phyloP scores from a whole-genome alignment of 768 basidiomycete species.

The Sporobolomyces phaffii region DNA sequence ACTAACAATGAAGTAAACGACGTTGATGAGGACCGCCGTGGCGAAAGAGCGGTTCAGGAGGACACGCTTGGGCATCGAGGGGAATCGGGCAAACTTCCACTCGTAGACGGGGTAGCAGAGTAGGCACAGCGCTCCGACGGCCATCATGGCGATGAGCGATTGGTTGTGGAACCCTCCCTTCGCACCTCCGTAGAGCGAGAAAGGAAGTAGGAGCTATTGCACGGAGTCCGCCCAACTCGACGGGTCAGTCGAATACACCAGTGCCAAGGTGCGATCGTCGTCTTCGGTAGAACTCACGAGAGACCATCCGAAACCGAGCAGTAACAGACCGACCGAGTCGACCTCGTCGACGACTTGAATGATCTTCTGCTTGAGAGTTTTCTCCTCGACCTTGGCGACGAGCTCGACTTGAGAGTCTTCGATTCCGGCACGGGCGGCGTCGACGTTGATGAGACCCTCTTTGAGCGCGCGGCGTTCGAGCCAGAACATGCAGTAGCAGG shows the following conservation, averaged over 20 bases:
- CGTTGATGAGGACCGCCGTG: conserved; percentile 31
- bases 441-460: conserved; percentile 20
- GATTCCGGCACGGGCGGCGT: not conserved
- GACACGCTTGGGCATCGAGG: conserved; percentile 26
- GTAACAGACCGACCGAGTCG: conserved; percentile 31
- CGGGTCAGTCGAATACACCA: too few relatives aligned
- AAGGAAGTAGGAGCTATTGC: conserved; percentile 34
- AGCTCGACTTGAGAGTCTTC: conserved; percentile 4
- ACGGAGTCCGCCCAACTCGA: too few relatives aligned
- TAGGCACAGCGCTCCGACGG: conserved; percentile 41
- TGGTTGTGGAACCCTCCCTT: conserved; percentile 44
- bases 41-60: conserved; percentile 30
- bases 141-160: conserved; percentile 45
- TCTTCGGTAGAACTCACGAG: conserved; percentile 28
- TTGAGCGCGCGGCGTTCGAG: conserved; percentile 12
- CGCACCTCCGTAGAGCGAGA: conserved; percentile 43
- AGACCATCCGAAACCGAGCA: conserved; percentile 35
- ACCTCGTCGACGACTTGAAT: conserved; percentile 4
- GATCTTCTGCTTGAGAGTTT: not conserved
- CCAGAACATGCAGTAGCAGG: conserved; percentile 8
- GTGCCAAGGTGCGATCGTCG: too few relatives aligned
- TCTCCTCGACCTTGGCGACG: not conserved
- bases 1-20: conserved; percentile 8
- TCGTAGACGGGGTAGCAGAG: conserved; percentile 28
- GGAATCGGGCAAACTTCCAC: conserved; percentile 24